phyloP scores from a whole-genome alignment of 768 basidiomycete genomes.

The Lactarius indigo region DNA sequence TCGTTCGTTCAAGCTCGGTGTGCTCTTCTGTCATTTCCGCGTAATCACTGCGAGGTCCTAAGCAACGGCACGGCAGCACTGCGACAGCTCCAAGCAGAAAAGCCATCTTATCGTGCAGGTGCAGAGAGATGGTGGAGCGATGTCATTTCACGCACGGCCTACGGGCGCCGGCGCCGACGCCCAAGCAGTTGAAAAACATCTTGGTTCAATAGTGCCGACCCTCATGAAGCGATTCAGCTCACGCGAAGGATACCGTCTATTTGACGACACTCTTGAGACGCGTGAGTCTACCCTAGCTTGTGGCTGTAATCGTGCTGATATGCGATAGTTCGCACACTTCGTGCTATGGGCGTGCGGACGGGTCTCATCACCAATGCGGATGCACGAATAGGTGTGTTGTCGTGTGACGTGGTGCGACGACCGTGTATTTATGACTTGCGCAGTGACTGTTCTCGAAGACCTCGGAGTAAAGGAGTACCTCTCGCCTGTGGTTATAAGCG shows the following conservation, averaged over 20 bases:
- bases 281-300: conserved; percentile 36
- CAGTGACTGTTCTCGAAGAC: conserved; percentile 51
- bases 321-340: conserved; percentile 44
- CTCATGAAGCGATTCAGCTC: conserved; percentile 71
- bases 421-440: conserved; percentile 6
- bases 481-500: conserved; percentile 61
- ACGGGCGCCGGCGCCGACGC: conserved; percentile 68
- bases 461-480: conserved; percentile 50
- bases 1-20: conserved; percentile 59
- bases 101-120: conserved; percentile 56
- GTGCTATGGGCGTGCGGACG: conserved; percentile 44
- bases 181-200: conserved; percentile 48
- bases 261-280: conserved; percentile 47
- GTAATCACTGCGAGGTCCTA: not conserved
- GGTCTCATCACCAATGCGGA: conserved; percentile 74
- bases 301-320: not conserved
- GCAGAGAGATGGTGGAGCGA: conserved; percentile 71
- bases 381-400: conserved; percentile 57
- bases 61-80: conserved; percentile 35
- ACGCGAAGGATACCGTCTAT: conserved; percentile 62
- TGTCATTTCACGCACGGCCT: conserved; percentile 70
- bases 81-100: conserved; percentile 51
- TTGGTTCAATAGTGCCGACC: conserved; percentile 53
- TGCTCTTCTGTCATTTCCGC: conserved; percentile 15
- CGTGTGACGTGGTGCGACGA: not conserved